Base-by-base conservation (phyloP, 306 rosid genomes). In the Acacia confusa region DNA sequence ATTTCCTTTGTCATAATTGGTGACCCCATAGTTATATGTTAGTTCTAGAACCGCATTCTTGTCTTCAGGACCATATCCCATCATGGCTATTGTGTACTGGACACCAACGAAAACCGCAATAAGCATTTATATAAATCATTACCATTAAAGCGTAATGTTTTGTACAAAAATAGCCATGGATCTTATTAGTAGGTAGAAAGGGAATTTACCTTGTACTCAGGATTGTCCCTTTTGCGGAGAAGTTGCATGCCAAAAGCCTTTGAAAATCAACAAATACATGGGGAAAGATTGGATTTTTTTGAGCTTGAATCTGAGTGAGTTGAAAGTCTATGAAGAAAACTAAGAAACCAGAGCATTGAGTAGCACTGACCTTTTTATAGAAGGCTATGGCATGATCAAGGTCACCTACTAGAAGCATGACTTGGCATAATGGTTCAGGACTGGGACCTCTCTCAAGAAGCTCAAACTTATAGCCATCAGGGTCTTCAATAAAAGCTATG, bases 201-300 rank as follows among this genome's bases (percentile, higher is more conserved):
- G 24, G 63, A 82, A 78, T 32, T 87, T 87, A 92, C 98, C 98
- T 95, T 92, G 72, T 89, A 72, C 79, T 91, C 97, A 0, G 94
- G 95, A 79, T 90, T 90, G 83, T 95, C 97, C 50, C 88, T 84
- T 83, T 72, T 92, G 82, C 85, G 85, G 57, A 95, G 97, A 86
- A 95, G 97, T 88, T 90, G 89, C 98, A 95, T 89, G 70, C 98
- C 98, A 82, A 85, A 88, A 82, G 97, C 97, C 98, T 92, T 83
- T 11, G 50, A 65, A 65, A 68, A 86, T 76, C 65, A 79, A 74
- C 61, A 79, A 60, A 67, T 64, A 68, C 75, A 75, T 9, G 41
- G 70, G 76, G 34, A 78, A 81, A 43, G 41, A 70, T 81, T 36
- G 60, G 74, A 78, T 32, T 77, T 50, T 47, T 36, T 76, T 65